Conservation (phyloP, 108 stramenopile species). For the Cyclostephanos tholiformis region DNA sequence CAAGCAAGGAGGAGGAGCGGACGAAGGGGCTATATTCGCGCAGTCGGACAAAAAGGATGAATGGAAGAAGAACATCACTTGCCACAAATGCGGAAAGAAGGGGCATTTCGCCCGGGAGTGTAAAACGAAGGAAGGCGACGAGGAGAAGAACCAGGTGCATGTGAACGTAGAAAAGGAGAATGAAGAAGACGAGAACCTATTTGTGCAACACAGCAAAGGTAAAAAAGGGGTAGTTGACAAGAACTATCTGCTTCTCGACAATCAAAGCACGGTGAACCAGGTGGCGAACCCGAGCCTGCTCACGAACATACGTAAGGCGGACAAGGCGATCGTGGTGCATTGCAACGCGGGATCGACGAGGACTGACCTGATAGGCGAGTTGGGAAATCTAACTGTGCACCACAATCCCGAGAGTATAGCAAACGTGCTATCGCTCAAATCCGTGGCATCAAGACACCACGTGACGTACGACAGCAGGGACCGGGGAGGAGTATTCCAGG, state of each 20-base stretch:
- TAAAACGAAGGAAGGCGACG: too few relatives aligned
- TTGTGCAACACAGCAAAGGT: too few relatives aligned
- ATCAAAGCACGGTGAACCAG: too few relatives aligned
- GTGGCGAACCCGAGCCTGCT: too few relatives aligned
- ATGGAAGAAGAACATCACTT: background rate
- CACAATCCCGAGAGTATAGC: too few relatives aligned
- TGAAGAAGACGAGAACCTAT: too few relatives aligned
- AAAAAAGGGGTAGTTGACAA: too few relatives aligned
- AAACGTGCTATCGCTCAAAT: too few relatives aligned
- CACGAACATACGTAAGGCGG: background rate
- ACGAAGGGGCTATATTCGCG: constrained; percentile 7
- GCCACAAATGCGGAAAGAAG: background rate
- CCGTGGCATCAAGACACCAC: too few relatives aligned
- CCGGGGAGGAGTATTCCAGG: background rate
- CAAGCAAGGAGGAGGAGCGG: too few relatives aligned
- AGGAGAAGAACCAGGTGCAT: background rate
- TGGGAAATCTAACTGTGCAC: too few relatives aligned
- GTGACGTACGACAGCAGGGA: constrained; percentile 34
- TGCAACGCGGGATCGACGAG: constrained; percentile 29
- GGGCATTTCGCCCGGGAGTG: too few relatives aligned
- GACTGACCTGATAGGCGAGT: constrained; percentile 6
- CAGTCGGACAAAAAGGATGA: background rate
- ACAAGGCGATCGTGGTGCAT: background rate
- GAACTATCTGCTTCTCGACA: background rate
- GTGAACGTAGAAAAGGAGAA: background rate